Evolutionary conservation across 2,329 filamentous ascomycete genomes (phyloP).

Genomic region (Fusarium drepaniforme): DNA sequence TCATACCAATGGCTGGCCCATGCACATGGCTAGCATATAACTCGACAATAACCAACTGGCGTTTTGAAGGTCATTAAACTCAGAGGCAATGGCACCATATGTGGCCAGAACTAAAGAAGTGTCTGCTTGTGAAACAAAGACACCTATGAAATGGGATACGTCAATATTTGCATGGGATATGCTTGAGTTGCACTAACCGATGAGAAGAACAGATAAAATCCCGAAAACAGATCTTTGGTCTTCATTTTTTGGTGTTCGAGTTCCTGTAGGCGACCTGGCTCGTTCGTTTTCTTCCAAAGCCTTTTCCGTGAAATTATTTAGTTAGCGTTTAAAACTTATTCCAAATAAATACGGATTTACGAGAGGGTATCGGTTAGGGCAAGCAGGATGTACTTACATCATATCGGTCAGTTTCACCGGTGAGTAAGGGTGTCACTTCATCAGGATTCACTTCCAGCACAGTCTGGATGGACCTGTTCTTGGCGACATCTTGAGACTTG

Average conservation of each 20-base stretch:
- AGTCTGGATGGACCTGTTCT: background rate
- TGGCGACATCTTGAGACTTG: background rate
- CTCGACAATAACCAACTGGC: background rate
- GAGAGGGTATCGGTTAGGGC: background rate
- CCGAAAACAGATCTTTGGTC: background rate
- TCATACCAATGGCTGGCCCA: background rate
- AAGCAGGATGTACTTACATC: background rate
- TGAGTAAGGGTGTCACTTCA: background rate
- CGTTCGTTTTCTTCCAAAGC: background rate
- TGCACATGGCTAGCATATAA: background rate
- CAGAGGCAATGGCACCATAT: background rate
- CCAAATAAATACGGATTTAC: background rate
- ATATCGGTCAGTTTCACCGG: background rate
- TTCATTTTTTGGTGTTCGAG: background rate
- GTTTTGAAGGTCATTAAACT: background rate
- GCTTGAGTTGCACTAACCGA: background rate
- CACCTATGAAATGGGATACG: background rate
- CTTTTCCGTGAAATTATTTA: background rate
- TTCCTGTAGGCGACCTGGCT: background rate
- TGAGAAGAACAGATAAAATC: background rate
- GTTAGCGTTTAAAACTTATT: background rate
- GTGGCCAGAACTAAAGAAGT: background rate
- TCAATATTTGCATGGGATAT: background rate
- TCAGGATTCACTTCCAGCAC: background rate
- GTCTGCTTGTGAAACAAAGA: background rate